Percentiles rank a stretch among this genome's conserved stretches.
Evolutionary conservation across 2,329 filamentous ascomycete species (phyloP).

Genomic region (Trichophaea hybrida): DNA sequence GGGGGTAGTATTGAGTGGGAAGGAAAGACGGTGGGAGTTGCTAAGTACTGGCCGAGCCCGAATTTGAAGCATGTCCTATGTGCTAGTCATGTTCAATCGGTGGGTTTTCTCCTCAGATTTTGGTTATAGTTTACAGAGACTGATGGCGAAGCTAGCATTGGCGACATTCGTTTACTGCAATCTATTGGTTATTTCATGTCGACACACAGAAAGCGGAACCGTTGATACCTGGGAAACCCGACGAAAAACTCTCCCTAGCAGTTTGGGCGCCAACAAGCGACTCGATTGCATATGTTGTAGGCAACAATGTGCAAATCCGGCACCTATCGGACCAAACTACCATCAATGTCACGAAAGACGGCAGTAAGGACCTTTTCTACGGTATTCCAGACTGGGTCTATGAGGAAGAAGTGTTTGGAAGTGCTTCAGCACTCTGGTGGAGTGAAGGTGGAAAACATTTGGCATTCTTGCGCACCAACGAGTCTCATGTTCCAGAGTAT

Average conservation of each 20-base stretch:
- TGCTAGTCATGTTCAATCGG: slow-evolving; percentile 47
- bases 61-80: slow-evolving; percentile 77
- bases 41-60: slow-evolving; percentile 57
- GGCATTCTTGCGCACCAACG: slow-evolving; percentile 85
- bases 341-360: slow-evolving; percentile 67
- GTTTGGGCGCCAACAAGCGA: slow-evolving; percentile 80
- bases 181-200: slow-evolving; percentile 89
- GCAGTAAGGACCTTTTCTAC: slow-evolving; percentile 80
- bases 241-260: slow-evolving; percentile 63
- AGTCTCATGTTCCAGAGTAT: slow-evolving; percentile 79
- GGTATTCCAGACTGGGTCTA: slow-evolving; percentile 97
- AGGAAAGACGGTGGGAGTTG: slow-evolving; percentile 42
- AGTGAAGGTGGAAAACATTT: slow-evolving; percentile 76
- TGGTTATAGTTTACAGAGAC: not conserved
- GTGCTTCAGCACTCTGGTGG: slow-evolving; percentile 87
- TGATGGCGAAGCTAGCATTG: slow-evolving; percentile 46
- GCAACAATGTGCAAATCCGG: slow-evolving; percentile 82
- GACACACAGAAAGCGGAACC: slow-evolving; percentile 61
- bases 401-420: slow-evolving; percentile 68
- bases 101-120: slow-evolving; percentile 4
- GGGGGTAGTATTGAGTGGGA: slow-evolving; percentile 46
- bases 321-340: slow-evolving; percentile 41
- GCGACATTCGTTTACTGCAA: slow-evolving; percentile 74
- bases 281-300: slow-evolving; percentile 71
- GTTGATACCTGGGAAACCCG: slow-evolving; percentile 53